phyloP scores from a whole-genome alignment of 2,329 filamentous ascomycete genomes.

The Ophiostoma piceae region DNA sequence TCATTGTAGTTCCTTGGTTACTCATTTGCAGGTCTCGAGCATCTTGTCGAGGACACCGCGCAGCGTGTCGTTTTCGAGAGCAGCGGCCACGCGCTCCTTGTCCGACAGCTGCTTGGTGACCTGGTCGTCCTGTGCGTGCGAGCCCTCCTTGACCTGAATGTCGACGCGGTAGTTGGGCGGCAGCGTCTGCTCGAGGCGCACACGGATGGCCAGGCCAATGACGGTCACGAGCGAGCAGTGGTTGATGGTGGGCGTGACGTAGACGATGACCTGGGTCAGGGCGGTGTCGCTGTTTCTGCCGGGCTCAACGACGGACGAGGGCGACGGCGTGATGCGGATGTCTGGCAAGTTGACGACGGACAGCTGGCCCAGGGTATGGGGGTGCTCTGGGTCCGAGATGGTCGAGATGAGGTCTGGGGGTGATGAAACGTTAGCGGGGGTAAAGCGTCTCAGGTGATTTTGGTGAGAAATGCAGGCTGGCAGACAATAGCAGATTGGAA shows the following conservation, averaged over 20 bases:
- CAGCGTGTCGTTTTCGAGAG: conserved; percentile 86
- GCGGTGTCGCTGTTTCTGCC: conserved; percentile 40
- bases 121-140: conserved; percentile 90
- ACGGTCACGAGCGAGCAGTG: conserved; percentile 96
- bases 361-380: conserved; percentile 84
- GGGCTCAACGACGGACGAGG: conserved; percentile 35
- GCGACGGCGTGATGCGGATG: conserved; percentile 69
- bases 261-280: conserved; percentile 70
- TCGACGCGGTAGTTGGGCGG: conserved; percentile 90
- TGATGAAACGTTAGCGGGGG: conserved; percentile 35
- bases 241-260: conserved; percentile 93
- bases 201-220: conserved; percentile 87
- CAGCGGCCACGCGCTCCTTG: conserved; percentile 93
- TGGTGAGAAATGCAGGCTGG: too few relatives aligned
- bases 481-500: neutral
- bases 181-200: conserved; percentile 82
- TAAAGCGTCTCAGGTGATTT: conserved; percentile 22
- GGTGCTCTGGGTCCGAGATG: conserved; percentile 95
- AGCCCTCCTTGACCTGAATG: conserved; percentile 89
- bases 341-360: conserved; percentile 95
- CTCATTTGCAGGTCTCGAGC: conserved; percentile 74
- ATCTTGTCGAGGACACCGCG: conserved; percentile 88
- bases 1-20: too few relatives aligned
- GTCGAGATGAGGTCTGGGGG: conserved; percentile 78
- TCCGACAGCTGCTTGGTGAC: conserved; percentile 96